A percentile compares a stretch with the other conserved stretches of the same genome.
phyloP scores from a whole-genome alignment of 306 rosid species.

The Crotalaria pallida region DNA sequence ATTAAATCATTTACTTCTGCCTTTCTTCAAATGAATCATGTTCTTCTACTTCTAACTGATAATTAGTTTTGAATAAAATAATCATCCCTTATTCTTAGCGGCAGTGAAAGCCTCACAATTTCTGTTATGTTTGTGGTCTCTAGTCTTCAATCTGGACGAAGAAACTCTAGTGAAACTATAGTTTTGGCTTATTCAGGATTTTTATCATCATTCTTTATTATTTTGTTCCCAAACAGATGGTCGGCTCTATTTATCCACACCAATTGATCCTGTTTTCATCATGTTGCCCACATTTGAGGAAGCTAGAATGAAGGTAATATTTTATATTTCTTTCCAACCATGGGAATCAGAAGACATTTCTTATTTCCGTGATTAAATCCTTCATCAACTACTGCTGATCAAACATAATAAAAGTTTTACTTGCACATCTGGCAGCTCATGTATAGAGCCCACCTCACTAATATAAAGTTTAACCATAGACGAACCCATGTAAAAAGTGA shows the following conservation, averaged over 20 bases:
- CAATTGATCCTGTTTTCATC: constrained; percentile 84
- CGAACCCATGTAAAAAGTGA: neutral
- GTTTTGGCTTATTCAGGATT: neutral
- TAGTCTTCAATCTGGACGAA: neutral
- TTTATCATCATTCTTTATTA: neutral
- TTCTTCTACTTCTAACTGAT: constrained; percentile 6
- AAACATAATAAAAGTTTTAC: constrained; percentile 11
- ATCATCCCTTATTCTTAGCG: neutral
- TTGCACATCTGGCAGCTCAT: neutral
- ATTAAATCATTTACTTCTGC: neutral
- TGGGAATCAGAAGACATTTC: constrained; percentile 4
- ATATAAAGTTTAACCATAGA: neutral
- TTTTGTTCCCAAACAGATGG: constrained; percentile 53
- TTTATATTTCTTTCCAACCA: constrained; percentile 4
- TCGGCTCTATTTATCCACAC: constrained; percentile 67
- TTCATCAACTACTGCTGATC: constrained; percentile 3
- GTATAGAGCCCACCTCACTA: neutral
- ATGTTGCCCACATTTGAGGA: constrained; percentile 76
- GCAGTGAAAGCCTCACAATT: neutral
- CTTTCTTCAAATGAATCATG: neutral
- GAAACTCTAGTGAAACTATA: neutral
- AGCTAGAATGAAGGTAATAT: constrained; percentile 88
- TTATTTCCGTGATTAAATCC: neutral
- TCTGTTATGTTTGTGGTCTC: neutral
- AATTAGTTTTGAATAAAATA: neutral